Base-by-base conservation (phyloP, 2,329 filamentous ascomycete species). In the Venturia asperata region DNA sequence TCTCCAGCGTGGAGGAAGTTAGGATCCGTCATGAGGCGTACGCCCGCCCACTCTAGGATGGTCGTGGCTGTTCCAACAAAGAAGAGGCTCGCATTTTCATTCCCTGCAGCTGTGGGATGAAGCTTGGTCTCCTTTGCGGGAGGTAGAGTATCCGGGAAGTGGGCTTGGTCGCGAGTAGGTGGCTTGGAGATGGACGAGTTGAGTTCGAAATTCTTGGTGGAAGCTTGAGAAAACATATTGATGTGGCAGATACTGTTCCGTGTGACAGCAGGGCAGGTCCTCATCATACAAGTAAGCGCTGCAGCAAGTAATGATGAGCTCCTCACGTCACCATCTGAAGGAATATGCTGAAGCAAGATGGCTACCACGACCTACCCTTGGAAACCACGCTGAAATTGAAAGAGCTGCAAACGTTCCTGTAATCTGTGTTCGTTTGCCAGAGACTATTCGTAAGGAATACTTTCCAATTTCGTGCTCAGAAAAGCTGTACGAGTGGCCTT, bases 1-100 rank as follows among this genome's bases (percentile, higher is more conserved):
- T 87, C 85, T 41, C 85, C 85, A 1, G 81, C 81, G 69, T 87
- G 86, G 0, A 89, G 79, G 73, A 89, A 88, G 73, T 87, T 87
- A 10, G 85, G 83, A 71, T 79, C 82, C 0, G 83, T 85, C 61
- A 85, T 77, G 67, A 85, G 77, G 39, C 82, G 79, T 60, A 83
- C 72, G 55, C 79, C 80, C 67, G 77, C 72, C 80, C 81, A 85
- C 71, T 83, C 79, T 27, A 61, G 63, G 30, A 61, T 58, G 1
- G 63, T 58, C 41, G 63, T 64, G 34, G 63, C 64, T 5, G 30
- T 62, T 17, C 41, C 64, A 19, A 65, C 61, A 58, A 60, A 65
- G 24, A 63, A 49, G 6, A 63, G 45, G 17, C 34, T 37, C 24
- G 61, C 61, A 47, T 63, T 55, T 52, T 63, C 61, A 27, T 55